Conservation (phyloP, 2,329 filamentous ascomycete species). For the Fusarium tupiense region DNA sequence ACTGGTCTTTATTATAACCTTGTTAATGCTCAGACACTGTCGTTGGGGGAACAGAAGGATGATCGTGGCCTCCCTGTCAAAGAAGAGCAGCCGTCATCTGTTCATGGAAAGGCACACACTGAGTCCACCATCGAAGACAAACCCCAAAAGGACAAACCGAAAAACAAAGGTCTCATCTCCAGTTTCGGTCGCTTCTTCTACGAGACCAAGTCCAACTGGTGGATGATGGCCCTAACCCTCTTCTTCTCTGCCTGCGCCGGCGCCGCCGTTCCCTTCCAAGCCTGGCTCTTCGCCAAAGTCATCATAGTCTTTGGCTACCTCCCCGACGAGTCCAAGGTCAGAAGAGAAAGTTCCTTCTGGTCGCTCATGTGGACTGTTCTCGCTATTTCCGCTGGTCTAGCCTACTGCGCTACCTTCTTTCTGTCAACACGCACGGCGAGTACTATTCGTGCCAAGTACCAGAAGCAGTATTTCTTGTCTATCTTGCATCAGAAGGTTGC, state of each 20-base stretch:
- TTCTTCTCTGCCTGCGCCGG: slow-evolving; percentile 55
- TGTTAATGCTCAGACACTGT: slow-evolving; percentile 70
- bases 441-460: slow-evolving; percentile 56
- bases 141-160: background rate
- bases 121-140: background rate
- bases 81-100: background rate
- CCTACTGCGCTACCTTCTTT: background rate
- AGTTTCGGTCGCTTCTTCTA: slow-evolving; percentile 66
- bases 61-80: fast-evolving
- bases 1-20: slow-evolving; percentile 73
- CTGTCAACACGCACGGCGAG: background rate
- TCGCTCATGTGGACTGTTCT: slow-evolving; percentile 7
- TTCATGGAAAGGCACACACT: background rate
- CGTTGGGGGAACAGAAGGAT: slow-evolving; percentile 55
- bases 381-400: background rate
- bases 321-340: background rate
- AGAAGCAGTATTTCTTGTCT: slow-evolving; percentile 68
- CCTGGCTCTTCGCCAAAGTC: slow-evolving; percentile 64
- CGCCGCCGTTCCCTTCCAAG: slow-evolving; percentile 60
- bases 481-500: slow-evolving; percentile 66
- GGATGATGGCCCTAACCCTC: background rate
- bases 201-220: slow-evolving; percentile 48
- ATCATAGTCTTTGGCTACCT: slow-evolving; percentile 56
- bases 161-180: slow-evolving; percentile 28
- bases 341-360: background rate